Percentiles rank a stretch among this genome's conserved stretches.
phyloP scores from a whole-genome alignment of 768 basidiomycete genomes.

The Suillus subluteus region DNA sequence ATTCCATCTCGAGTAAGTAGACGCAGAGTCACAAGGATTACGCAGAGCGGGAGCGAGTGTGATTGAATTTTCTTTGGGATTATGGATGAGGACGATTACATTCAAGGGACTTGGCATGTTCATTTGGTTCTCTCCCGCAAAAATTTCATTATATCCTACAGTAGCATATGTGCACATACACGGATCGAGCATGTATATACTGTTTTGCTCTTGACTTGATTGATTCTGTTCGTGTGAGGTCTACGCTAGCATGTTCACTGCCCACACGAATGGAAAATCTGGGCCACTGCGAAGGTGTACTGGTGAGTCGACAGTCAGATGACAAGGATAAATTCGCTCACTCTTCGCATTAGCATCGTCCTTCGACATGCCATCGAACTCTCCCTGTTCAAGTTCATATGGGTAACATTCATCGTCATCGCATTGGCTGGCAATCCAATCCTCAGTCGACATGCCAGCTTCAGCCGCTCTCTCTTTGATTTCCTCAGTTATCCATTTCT shows the following conservation, averaged over 20 bases:
- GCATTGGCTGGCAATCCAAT: not conserved
- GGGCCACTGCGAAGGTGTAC: not conserved
- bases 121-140: not conserved
- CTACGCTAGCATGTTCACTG: not conserved
- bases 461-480: not conserved
- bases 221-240: too few species aligned
- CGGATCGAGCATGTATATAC: not conserved
- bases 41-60: slow-evolving; percentile 30
- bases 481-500: not conserved
- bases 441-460: not conserved
- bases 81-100: too few species aligned
- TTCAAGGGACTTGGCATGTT: not conserved
- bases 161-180: not conserved
- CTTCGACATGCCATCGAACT: not conserved
- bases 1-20: slow-evolving; percentile 5
- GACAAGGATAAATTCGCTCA: not conserved
- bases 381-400: not conserved
- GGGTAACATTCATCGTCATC: not conserved
- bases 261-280: not conserved
- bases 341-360: slow-evolving; percentile 6
- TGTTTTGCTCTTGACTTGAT: not conserved
- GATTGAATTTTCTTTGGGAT: slow-evolving; percentile 11
- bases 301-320: not conserved
- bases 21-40: not conserved
- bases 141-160: not conserved